Evolutionary conservation across 257 asterid genomes (phyloP).

Genomic region (Solanum rostratum): DNA sequence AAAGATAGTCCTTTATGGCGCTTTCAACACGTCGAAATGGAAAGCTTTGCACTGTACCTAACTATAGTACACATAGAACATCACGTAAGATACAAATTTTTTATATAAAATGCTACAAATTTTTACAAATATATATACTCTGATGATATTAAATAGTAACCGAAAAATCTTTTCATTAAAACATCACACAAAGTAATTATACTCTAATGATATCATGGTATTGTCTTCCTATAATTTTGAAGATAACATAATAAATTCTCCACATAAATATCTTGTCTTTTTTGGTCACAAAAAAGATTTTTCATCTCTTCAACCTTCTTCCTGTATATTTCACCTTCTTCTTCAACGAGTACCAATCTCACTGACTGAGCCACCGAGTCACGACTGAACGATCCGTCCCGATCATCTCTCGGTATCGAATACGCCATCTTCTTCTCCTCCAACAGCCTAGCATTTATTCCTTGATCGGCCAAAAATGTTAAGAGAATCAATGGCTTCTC

Average conservation of each 20-base stretch:
- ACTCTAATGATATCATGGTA: neutral
- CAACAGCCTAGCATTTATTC: constrained; percentile 19
- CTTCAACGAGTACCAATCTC: neutral
- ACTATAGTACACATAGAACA: accelerated
- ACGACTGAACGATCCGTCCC: constrained; percentile 2
- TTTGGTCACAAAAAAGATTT: neutral
- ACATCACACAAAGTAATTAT: too few species aligned
- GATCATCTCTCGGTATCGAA: constrained; percentile 3
- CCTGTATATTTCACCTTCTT: neutral
- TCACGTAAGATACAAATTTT: too few species aligned
- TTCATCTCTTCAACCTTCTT: neutral
- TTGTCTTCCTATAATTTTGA: neutral
- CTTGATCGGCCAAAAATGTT: constrained; percentile 18
- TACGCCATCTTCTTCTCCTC: constrained; percentile 10
- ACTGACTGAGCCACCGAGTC: constrained; percentile 6
- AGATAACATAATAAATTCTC: neutral
- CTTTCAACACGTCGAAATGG: too few species aligned
- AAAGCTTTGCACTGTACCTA: too few species aligned
- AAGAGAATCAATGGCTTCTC: constrained; percentile 14
- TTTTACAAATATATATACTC: too few species aligned
- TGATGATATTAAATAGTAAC: too few species aligned
- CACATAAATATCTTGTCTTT: neutral
- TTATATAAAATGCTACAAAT: too few species aligned
- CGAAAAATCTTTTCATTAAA: too few species aligned
- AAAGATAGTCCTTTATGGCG: too few species aligned